Conservation (phyloP, 2,329 filamentous ascomycete species). For the Coccinonectria pachysandricola region DNA sequence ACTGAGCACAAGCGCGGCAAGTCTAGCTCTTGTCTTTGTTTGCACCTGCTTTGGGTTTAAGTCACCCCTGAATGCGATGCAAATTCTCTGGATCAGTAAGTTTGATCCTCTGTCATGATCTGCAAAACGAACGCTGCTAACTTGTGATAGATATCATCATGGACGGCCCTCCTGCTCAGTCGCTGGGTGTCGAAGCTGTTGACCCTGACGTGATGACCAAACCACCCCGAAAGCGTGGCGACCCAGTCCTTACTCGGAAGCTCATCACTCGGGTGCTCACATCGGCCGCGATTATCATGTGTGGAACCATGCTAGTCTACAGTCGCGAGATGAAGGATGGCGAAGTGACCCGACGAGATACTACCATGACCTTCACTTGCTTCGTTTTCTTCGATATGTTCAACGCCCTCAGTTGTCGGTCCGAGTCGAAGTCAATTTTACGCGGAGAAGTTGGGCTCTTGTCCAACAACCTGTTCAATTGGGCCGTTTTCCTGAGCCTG, state of each 20-base stretch:
- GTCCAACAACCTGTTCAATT: slow-evolving; percentile 91
- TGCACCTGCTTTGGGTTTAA: slow-evolving; percentile 90
- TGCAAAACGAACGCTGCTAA: too few relatives aligned
- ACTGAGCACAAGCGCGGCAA: slow-evolving; percentile 90
- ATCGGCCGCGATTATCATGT: slow-evolving; percentile 81
- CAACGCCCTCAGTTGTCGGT: slow-evolving; percentile 89
- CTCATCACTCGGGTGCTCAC: slow-evolving; percentile 79
- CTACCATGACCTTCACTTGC: slow-evolving; percentile 98
- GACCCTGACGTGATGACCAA: slow-evolving; percentile 90
- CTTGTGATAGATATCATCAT: slow-evolving; percentile 77
- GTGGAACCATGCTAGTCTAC: slow-evolving; percentile 86
- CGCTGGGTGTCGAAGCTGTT: slow-evolving; percentile 87
- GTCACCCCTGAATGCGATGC: slow-evolving; percentile 96
- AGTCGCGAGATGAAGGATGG: slow-evolving; percentile 85
- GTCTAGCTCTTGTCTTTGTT: slow-evolving; percentile 79
- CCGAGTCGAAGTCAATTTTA: slow-evolving; percentile 80
- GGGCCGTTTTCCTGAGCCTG: slow-evolving; percentile 78
- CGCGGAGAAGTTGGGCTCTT: slow-evolving; percentile 76
- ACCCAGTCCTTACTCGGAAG: slow-evolving; percentile 78
- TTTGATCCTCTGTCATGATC: slow-evolving; percentile 12
- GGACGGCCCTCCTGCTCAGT: slow-evolving; percentile 96
- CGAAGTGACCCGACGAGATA: slow-evolving; percentile 81
- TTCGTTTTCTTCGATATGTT: slow-evolving; percentile 99
- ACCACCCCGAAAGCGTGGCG: slow-evolving; percentile 72
- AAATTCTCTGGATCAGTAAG: slow-evolving; percentile 99